Evolutionary conservation across 2,329 filamentous ascomycete genomes (phyloP), one percentile per base, ranked within the genome.

Genomic region (Colletotrichum coccodes): DNA sequence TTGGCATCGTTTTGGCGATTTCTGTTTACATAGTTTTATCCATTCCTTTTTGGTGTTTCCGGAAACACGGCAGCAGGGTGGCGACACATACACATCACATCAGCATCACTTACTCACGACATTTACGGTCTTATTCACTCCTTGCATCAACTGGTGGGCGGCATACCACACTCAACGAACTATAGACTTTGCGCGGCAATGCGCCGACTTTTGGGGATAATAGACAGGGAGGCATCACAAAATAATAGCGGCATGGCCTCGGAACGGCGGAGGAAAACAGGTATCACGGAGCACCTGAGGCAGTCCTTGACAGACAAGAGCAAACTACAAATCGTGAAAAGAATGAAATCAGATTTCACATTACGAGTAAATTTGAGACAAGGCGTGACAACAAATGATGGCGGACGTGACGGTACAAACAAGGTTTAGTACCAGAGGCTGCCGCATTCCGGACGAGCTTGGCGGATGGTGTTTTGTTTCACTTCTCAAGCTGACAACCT

Each of bases 91-190:
- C 47, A 66, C 46, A 68, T 62, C 40, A 58, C 60, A 68, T 64
- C 47, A 66, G 66, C 66, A 69, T 69, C 30, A 57, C 57, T 68
- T 52, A 68, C 58, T 68, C 63, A 70, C 57, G 67, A 70, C 64
- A 68, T 63, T 65, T 44, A 57, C 67, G 63, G 67, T 68, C 57
- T 67, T 49, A 68, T 70, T 63, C 67, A 68, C 67, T 70, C 67
- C 44, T 70, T 68, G 67, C 64, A 70, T 70, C 47, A 60, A 67
- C 44, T 67, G 64, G 52, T 68, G 57, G 49, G 57, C 44, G 42
- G 23, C 47, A 42, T 21, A 60, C 32, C 47, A 64, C 38, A 63
- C 49, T 36, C 30, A 28, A 63, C 49, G 23, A 23, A 46, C 30
- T 40, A 66, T 65, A 69, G 65, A 69, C 36, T 56, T 11, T 30